phyloP scores from a whole-genome alignment of 108 stramenopile genomes.

The Conticribra guillardii region DNA sequence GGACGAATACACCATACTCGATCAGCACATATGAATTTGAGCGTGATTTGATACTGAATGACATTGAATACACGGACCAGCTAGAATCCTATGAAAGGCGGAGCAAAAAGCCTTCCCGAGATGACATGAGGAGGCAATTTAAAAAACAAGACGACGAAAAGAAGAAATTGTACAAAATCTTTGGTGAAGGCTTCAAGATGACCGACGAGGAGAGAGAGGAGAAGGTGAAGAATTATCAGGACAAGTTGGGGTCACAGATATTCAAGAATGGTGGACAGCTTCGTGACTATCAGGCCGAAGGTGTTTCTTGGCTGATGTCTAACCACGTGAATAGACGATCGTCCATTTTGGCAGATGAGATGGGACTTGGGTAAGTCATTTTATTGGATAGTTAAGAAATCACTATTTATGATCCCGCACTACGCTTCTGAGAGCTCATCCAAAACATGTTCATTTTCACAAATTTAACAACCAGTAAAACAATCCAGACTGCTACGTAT shows the following conservation, averaged over 20 bases:
- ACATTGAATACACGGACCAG: constrained; percentile 68
- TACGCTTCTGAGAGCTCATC: too few species aligned
- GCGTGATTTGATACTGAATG: constrained; percentile 81
- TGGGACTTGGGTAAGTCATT: constrained; percentile 85
- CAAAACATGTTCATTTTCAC: too few species aligned
- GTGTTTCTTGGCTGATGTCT: constrained; percentile 89
- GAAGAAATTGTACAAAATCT: constrained; percentile 68
- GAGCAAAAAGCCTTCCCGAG: constrained; percentile 57
- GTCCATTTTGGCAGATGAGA: constrained; percentile 95
- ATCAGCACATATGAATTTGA: constrained; percentile 83
- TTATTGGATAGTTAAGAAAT: too few species aligned
- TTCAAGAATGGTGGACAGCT: constrained; percentile 85
- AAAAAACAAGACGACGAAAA: constrained; percentile 48
- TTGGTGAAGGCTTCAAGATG: constrained; percentile 58
- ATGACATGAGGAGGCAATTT: constrained; percentile 29
- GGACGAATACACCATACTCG: constrained; percentile 67
- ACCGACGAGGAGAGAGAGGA: constrained; percentile 53
- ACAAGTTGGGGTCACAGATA: constrained; percentile 50
- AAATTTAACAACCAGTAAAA: constrained; percentile 79
- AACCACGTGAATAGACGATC: constrained; percentile 78
- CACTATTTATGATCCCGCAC: too few species aligned
- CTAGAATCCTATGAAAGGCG: constrained; percentile 62
- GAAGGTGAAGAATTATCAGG: constrained; percentile 58
- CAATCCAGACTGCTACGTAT: constrained; percentile 87
- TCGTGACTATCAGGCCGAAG: constrained; percentile 95